phyloP scores from a whole-genome alignment of 768 basidiomycete genomes.

The Tephrocybe sp. region DNA sequence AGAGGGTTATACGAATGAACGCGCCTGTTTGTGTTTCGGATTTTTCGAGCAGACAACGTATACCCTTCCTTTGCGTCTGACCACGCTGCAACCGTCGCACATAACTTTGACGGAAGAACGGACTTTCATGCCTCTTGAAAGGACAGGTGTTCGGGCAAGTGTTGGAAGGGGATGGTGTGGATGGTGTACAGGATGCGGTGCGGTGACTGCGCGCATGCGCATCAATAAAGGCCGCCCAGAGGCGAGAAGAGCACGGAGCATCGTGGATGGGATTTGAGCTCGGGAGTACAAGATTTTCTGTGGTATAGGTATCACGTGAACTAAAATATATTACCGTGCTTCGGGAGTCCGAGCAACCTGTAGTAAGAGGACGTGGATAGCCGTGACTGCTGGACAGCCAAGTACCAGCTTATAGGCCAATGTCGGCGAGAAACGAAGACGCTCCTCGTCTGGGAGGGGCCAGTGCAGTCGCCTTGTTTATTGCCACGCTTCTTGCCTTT shows the following conservation, averaged over 20 bases:
- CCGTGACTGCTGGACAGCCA: slow-evolving; percentile 8
- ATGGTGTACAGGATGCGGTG: slow-evolving; percentile 29
- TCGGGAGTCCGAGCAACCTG: neutral
- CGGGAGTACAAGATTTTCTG: neutral
- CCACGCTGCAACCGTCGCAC: slow-evolving; percentile 92
- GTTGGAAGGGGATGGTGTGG: slow-evolving; percentile 26
- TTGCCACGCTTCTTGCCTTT: slow-evolving; percentile 63
- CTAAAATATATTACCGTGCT: neutral
- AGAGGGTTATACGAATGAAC: slow-evolving; percentile 16
- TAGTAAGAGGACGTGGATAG: neutral
- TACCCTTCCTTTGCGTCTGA: slow-evolving; percentile 84
- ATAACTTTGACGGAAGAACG: slow-evolving; percentile 90
- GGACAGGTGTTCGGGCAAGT: slow-evolving; percentile 26
- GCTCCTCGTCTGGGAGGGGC: slow-evolving; percentile 44
- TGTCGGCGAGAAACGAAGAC: slow-evolving; percentile 25
- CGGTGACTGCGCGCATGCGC: slow-evolving; percentile 41
- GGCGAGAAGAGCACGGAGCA: slow-evolving; percentile 66
- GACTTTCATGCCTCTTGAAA: slow-evolving; percentile 91
- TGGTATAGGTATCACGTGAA: slow-evolving; percentile 10
- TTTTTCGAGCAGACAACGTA: slow-evolving; percentile 93
- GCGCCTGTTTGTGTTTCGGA: slow-evolving; percentile 95
- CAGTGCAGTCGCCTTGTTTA: slow-evolving; percentile 53
- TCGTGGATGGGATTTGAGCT: slow-evolving; percentile 23
- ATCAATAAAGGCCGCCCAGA: slow-evolving; percentile 60
- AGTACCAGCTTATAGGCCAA: slow-evolving; percentile 9